Percentiles rank a stretch among this genome's conserved stretches.
Conservation (phyloP, 495 filamentous ascomycete genomes). For the Aspergillus egyptiacus region DNA sequence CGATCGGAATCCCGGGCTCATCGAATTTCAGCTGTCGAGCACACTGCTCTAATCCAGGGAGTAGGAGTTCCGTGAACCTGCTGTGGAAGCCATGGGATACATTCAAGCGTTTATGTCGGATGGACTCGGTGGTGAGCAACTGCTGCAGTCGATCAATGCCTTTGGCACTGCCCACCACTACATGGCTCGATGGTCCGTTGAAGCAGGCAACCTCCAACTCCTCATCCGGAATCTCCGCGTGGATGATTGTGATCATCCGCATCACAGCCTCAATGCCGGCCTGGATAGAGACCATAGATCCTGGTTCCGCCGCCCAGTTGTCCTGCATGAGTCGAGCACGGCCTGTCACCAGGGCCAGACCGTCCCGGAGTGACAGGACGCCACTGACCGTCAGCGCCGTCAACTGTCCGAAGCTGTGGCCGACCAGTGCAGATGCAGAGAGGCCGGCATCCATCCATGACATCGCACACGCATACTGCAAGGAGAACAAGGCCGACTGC, state of each 20-base stretch:
- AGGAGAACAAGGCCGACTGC: constrained; percentile 37
- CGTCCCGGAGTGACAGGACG: constrained; percentile 26
- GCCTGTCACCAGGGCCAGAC: constrained; percentile 33
- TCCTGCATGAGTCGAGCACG: constrained; percentile 38
- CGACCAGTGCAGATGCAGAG: constrained; percentile 29
- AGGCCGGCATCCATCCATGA: constrained; percentile 42
- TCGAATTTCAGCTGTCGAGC: constrained; percentile 26
- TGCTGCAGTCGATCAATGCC: constrained; percentile 23
- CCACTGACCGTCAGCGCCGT: constrained; percentile 34
- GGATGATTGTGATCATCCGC: not conserved
- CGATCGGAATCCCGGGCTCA: constrained; percentile 26
- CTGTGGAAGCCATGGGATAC: constrained; percentile 51
- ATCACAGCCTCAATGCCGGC: constrained; percentile 20
- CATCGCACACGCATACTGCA: constrained; percentile 43
- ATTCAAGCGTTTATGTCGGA: constrained; percentile 34
- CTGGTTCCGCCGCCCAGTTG: constrained; percentile 41
- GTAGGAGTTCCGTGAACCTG: constrained; percentile 33
- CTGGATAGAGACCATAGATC: constrained; percentile 46
- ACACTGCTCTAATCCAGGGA: constrained; percentile 21
- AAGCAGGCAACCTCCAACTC: constrained; percentile 3
- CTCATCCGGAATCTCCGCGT: not conserved
- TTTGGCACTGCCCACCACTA: constrained; percentile 33
- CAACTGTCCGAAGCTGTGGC: constrained; percentile 46
- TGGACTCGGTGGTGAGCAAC: not conserved
- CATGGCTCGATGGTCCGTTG: constrained; percentile 34